Conservation (phyloP, 768 basidiomycete species). For the Neoboletus subvelutipes region DNA sequence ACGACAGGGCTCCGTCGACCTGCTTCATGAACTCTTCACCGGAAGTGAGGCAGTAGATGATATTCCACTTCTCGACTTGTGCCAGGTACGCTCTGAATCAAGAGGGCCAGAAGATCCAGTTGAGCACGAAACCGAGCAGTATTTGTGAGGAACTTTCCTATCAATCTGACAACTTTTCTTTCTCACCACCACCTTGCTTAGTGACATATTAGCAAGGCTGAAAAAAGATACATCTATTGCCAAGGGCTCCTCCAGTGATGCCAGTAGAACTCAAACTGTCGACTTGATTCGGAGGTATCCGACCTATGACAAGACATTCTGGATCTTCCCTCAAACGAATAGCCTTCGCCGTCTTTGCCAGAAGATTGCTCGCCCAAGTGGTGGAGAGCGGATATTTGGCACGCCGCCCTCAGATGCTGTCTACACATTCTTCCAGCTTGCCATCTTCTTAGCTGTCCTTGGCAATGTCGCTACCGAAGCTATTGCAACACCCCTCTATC, state of each 20-base stretch:
- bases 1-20: constrained; percentile 54
- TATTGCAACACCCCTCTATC: constrained; percentile 82
- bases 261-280: constrained; percentile 65
- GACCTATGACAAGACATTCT: constrained; percentile 86
- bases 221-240: constrained; percentile 48
- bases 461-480: constrained; percentile 81
- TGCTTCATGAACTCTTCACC: constrained; percentile 65
- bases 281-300: constrained; percentile 91
- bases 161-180: neutral
- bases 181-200: constrained; percentile 28
- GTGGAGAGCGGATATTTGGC: constrained; percentile 89
- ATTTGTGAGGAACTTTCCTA: constrained; percentile 52
- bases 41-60: constrained; percentile 52
- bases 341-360: constrained; percentile 74
- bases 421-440: constrained; percentile 70
- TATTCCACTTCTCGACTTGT: constrained; percentile 59
- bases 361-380: constrained; percentile 75
- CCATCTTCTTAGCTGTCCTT: constrained; percentile 73
- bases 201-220: constrained; percentile 67
- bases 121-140: constrained; percentile 69
- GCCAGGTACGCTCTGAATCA: constrained; percentile 35
- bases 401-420: constrained; percentile 59
- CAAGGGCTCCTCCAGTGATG: constrained; percentile 59
- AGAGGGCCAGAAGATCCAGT: constrained; percentile 25
- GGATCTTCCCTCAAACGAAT: constrained; percentile 83